phyloP scores from a whole-genome alignment of 1,284 basidiomycete species.

The Mixia osmundae region DNA sequence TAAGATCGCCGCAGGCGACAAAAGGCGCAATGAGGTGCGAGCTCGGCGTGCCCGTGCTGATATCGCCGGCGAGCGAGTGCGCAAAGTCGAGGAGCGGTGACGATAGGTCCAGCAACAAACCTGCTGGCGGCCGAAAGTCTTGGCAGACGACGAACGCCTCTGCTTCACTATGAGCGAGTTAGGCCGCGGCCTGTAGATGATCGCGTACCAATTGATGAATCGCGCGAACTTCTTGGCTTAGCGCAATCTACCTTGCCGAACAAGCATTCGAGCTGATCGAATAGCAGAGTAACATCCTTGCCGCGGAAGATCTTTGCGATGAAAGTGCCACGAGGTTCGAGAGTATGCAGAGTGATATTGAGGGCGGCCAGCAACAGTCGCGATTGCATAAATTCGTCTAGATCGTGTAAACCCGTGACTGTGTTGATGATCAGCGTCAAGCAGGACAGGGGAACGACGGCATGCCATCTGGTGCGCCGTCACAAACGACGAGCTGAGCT shows the following conservation, averaged over 20 bases:
- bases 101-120: slow-evolving; percentile 15
- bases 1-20: slow-evolving; percentile 19
- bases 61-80: too few species aligned
- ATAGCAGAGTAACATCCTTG: slow-evolving; percentile 25
- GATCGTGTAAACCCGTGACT: slow-evolving; percentile 34
- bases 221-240: slow-evolving; percentile 22
- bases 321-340: slow-evolving; percentile 29
- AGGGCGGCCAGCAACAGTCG: slow-evolving; percentile 32
- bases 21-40: slow-evolving; percentile 18
- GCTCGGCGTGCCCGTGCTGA: slow-evolving; percentile 10
- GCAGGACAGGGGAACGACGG: neutral
- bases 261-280: slow-evolving; percentile 27
- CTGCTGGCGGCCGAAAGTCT: slow-evolving; percentile 24
- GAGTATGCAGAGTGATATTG: slow-evolving; percentile 30
- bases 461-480: slow-evolving; percentile 33
- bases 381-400: slow-evolving; percentile 34
- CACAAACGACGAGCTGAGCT: slow-evolving; percentile 33
- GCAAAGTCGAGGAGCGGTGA: slow-evolving; percentile 16
- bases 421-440: neutral
- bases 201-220: slow-evolving; percentile 18
- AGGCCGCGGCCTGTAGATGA: neutral
- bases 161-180: slow-evolving; percentile 9
- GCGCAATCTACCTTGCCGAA: slow-evolving; percentile 24
- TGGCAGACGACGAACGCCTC: slow-evolving; percentile 33
- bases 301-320: slow-evolving; percentile 35